phyloP scores from a whole-genome alignment of 2,329 filamentous ascomycete species.

The Fragosphaeria purpurea region DNA sequence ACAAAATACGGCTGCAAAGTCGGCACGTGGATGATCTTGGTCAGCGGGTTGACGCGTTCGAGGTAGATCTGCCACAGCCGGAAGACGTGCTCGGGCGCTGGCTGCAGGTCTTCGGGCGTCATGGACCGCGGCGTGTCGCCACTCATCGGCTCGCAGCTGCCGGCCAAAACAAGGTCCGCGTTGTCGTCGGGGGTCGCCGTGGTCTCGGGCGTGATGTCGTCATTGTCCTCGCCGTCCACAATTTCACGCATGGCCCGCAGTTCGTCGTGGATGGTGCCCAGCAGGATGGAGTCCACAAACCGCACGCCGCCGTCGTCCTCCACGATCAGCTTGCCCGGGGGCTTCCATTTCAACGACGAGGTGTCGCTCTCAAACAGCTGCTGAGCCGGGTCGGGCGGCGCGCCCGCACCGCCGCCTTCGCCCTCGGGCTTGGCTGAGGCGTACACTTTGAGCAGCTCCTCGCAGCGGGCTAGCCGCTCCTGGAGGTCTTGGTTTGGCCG shows the following conservation, averaged over 20 bases:
- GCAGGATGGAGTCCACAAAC: constrained; percentile 48
- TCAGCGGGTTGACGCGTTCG: constrained; percentile 63
- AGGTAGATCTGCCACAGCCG: constrained; percentile 66
- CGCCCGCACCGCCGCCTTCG: constrained; percentile 15
- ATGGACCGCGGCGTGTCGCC: constrained; percentile 24
- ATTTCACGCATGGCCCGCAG: constrained; percentile 50
- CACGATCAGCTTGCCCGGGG: constrained; percentile 43
- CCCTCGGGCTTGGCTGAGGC: constrained; percentile 26
- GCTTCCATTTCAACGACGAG: constrained; percentile 28
- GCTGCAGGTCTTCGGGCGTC: constrained; percentile 45
- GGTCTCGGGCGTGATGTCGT: constrained; percentile 33
- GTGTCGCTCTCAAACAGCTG: constrained; percentile 18
- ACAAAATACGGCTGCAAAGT: constrained; percentile 56
- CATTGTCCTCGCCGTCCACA: constrained; percentile 43
- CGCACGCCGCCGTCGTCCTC: constrained; percentile 44
- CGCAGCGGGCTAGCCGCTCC: constrained; percentile 48
- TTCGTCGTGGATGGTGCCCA: constrained; percentile 46
- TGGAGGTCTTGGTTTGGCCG: constrained; percentile 53
- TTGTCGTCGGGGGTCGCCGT: constrained; percentile 40
- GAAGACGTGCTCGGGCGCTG: constrained; percentile 55
- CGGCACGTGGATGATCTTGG: constrained; percentile 63
- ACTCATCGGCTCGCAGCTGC: neutral
- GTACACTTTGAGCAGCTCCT: constrained; percentile 49
- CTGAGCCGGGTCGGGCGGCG: constrained; percentile 16
- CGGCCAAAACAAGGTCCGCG: constrained; percentile 37